Base-by-base conservation (phyloP, 1,139 yeast genomes). In the Pichia sp. region DNA sequence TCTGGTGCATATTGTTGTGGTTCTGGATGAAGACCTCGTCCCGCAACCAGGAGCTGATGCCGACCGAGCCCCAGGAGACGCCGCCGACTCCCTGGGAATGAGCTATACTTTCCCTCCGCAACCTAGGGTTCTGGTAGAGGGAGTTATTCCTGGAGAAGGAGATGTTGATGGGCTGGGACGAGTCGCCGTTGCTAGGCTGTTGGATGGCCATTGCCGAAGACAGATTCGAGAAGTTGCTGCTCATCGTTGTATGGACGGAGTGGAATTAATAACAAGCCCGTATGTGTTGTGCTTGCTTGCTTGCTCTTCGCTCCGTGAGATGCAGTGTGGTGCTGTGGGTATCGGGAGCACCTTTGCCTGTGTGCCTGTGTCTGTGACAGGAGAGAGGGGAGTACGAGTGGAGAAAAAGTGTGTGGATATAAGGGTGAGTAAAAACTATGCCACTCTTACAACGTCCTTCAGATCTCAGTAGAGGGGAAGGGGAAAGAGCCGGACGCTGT, bases 21-120 rank as follows among this genome's bases (percentile, higher is more conserved):
- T 61, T 54, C 58, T 62, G 55, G 56, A 77, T 70, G 81, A 81
- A 78, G 41, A 89, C 96, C 70, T 93, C 99, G 68, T 93, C 98
- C 68, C 90, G 87, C 44, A 93, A 76, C 98, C 98, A 93, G 26
- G 95, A 85, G 10, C 98, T 97, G 47, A 93, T 92, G 29, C 96
- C 87, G 57, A 90, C 83, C 2, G 96, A 90, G 30, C 98, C 98
- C 97, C 97, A 93, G n/a, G 96, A 86, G 42, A 93, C 88, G 52
- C 98, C 98, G 45, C 98, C 98, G 84, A 92, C 88, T 8, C 98
- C 98, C 69, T 90, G 97, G 2, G 96, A 87, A 70, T 92, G 98
- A 30, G 97, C 97, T 57, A 93, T 84, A 57, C 92, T 84, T 64
- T 92, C 98, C 58, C 98, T 77, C 64, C 96, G 80, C 58, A 84